Evolutionary conservation across 768 basidiomycete genomes (phyloP), one percentile per base, ranked within the genome.

Genomic region (Kwoniella dejecticola): DNA sequence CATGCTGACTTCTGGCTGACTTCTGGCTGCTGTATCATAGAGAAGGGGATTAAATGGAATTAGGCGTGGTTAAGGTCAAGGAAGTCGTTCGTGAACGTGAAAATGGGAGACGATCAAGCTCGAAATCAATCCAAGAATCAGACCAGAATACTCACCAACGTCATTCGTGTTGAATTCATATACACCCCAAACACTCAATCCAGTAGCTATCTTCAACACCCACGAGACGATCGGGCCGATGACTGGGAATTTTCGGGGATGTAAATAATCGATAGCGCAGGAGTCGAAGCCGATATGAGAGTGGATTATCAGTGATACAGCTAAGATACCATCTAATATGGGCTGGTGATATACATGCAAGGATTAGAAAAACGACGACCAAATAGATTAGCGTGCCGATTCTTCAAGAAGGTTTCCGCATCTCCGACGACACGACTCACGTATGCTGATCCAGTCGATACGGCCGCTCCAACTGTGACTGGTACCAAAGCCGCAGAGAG

Each of bases 141-240:
- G 17, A 38, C 36, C 36, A 8, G 17, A 17, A 8, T 23, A 83
- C 89, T 68, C 69, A 96, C 96, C 94, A 65, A 99, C 87, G 77
- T 98, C 95, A 76, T 95, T 92, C 42, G 96, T 97, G 82, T 98
- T 97, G 83, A 98, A 97, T 79, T 96, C 89, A 82, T 96, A 99
- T 5, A 97, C 85, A 15, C 96, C 95, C 77, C 77, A 79, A 45
- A 91, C 86, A 52, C 93, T 83, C 4, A 89, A 86, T 21, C 87
- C 91, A 27, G 96, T 97, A 4, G 86, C 81, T 5, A 85, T 79
- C 47, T 92, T 84, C 57, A 97, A 82, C 7, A 82, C 77, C 95
- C 95, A 98, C n/a, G 82, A 85, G 12, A 79, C 70, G 46, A 87
- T 55, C 0, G 82, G 85, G 11, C 90, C 93, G 60, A 92, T 52